A percentile compares a stretch with the other conserved stretches of the same genome.
Conservation (phyloP, 805 yeast species). For the Ogataea nakhonphanomensis region DNA sequence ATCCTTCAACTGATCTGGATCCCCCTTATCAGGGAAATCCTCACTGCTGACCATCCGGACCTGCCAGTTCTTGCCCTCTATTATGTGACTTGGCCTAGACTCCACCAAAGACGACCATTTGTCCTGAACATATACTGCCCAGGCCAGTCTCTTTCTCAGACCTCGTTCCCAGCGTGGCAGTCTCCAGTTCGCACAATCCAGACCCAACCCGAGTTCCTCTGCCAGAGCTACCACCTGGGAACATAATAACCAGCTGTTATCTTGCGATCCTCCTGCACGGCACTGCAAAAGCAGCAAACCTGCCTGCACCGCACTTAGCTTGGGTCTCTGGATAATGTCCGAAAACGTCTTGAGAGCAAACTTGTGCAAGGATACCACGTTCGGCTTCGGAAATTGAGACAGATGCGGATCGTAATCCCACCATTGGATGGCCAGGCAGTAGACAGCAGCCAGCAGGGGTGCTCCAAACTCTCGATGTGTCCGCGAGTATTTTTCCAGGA, state of each 20-base stretch:
- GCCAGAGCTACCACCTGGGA: constrained; percentile 85
- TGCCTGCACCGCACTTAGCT: constrained; percentile 87
- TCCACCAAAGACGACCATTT: constrained; percentile 85
- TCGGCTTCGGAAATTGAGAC: constrained; percentile 75
- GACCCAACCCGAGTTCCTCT: constrained; percentile 86
- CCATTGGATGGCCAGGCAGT: constrained; percentile 86
- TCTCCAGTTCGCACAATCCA: constrained; percentile 90
- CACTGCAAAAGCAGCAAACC: constrained; percentile 76
- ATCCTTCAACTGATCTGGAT: constrained; percentile 37
- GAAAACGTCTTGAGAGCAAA: constrained; percentile 63
- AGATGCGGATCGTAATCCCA: constrained; percentile 86
- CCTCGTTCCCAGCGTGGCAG: constrained; percentile 95
- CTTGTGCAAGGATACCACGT: constrained; percentile 62
- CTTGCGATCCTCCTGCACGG: constrained; percentile 40
- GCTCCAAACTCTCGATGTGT: constrained; percentile 92
- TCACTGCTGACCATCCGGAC: constrained; percentile 65
- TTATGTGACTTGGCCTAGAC: constrained; percentile 79
- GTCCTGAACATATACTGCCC: constrained; percentile 94
- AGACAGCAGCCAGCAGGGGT: constrained; percentile 86
- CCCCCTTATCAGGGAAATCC: constrained; percentile 68
- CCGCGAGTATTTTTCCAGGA: constrained; percentile 83
- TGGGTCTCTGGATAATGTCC: constrained; percentile 81
- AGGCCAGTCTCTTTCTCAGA: constrained; percentile 78
- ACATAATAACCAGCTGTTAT: constrained; percentile 79
- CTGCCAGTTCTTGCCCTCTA: constrained; percentile 73